Evolutionary conservation across 192 early-diverging fungal species (phyloP).

Genomic region (Coemansia sp.): DNA sequence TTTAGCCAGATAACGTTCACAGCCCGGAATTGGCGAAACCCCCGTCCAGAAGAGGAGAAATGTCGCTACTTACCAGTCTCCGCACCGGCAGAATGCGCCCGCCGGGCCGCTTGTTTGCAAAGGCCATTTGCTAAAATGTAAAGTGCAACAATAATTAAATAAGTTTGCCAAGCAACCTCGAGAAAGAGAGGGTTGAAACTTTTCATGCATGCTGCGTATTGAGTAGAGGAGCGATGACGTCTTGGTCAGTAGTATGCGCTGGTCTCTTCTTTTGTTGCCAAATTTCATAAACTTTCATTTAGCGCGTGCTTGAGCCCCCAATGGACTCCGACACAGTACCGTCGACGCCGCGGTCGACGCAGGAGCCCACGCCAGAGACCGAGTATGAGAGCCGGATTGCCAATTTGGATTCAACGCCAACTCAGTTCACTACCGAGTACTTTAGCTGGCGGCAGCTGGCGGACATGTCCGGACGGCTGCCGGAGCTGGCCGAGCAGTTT

Average conservation of each 20-base stretch:
- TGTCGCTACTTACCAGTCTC: constrained; percentile 49
- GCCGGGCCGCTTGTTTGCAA: constrained; percentile 40
- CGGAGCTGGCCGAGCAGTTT: constrained; percentile 30
- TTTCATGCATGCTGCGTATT: too few relatives aligned
- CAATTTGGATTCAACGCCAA: constrained; percentile 31
- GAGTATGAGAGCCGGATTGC: constrained; percentile 50
- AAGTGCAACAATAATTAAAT: too few relatives aligned
- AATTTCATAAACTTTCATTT: not conserved
- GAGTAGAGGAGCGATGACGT: too few relatives aligned
- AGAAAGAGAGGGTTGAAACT: too few relatives aligned
- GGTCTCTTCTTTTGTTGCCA: too few relatives aligned
- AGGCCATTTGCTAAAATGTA: constrained; percentile 13
- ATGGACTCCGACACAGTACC: constrained; percentile 28
- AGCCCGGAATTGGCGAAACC: too few relatives aligned
- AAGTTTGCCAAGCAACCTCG: too few relatives aligned
- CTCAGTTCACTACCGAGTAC: constrained; percentile 38
- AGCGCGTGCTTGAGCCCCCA: too few relatives aligned
- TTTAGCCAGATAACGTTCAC: too few relatives aligned
- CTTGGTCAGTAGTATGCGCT: too few relatives aligned
- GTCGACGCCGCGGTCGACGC: constrained; percentile 23
- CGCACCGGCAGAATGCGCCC: constrained; percentile 49
- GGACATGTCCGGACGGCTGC: constrained; percentile 26
- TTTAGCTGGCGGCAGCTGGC: constrained; percentile 48
- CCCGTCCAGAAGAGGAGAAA: too few relatives aligned
- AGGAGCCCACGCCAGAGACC: constrained; percentile 37